phyloP scores from a whole-genome alignment of 768 basidiomycete genomes.

The Tricholoma hemisulphureum region DNA sequence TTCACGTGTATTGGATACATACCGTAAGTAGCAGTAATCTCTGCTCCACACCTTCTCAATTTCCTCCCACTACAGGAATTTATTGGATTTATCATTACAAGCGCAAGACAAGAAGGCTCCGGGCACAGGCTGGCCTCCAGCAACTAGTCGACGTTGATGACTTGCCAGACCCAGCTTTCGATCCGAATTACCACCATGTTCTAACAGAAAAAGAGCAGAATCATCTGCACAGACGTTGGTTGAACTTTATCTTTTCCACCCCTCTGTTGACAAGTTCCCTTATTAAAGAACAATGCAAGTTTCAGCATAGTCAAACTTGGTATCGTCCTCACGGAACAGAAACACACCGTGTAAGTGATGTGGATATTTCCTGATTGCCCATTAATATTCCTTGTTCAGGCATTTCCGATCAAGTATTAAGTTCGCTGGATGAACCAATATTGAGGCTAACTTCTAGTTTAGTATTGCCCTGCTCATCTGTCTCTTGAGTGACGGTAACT shows the following conservation, averaged over 20 bases:
- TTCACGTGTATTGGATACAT: conserved; percentile 71
- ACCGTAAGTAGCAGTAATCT: conserved; percentile 45
- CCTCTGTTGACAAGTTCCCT: conserved; percentile 4
- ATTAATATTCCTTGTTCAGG: conserved; percentile 37
- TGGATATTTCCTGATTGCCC: background rate
- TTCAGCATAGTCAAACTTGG: conserved; percentile 76
- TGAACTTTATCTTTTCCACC: background rate
- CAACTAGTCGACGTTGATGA: conserved; percentile 74
- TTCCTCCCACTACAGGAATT: conserved; percentile 50
- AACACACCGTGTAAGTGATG: conserved; percentile 61
- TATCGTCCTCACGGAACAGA: conserved; percentile 83
- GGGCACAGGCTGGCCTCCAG: conserved; percentile 63
- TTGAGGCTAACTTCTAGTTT: background rate
- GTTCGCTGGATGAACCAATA: background rate
- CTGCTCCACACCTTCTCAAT: background rate
- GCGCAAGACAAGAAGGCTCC: conserved; percentile 52
- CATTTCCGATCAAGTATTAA: conserved; percentile 65
- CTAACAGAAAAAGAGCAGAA: conserved; percentile 63
- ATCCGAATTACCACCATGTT: conserved; percentile 70
- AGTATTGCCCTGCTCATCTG: conserved; percentile 75
- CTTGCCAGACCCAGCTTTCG: conserved; percentile 73
- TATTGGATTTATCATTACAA: conserved; percentile 75
- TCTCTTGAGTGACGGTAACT: conserved; percentile 71
- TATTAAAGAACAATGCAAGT: conserved; percentile 69
- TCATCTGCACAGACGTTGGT: conserved; percentile 63